Conservation (phyloP, 2,329 filamentous ascomycete species). For the Alternaria sp. region DNA sequence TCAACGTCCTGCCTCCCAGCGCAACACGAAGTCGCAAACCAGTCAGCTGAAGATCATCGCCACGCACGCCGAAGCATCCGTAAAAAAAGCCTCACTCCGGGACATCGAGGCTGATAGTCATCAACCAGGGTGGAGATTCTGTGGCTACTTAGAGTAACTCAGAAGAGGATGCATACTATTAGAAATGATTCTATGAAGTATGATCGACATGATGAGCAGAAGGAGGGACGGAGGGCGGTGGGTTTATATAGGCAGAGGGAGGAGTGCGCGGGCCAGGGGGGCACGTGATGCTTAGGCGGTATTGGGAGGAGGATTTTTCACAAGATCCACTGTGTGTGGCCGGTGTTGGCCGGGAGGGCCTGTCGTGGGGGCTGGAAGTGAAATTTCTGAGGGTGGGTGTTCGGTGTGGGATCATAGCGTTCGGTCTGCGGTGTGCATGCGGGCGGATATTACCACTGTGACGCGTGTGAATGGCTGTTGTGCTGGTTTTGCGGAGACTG, state of each 20-base stretch:
- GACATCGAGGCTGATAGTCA: conserved; percentile 83
- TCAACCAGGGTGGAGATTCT: conserved; percentile 90
- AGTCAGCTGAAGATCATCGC: conserved; percentile 92
- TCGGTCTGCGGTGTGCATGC: neutral
- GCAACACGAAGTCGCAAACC: conserved; percentile 75
- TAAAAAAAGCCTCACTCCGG: conserved; percentile 80
- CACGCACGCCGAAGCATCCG: conserved; percentile 79
- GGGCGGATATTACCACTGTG: neutral
- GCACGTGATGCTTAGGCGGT: conserved; percentile 16
- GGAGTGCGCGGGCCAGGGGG: neutral
- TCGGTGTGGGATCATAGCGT: neutral
- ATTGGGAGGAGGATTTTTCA: neutral
- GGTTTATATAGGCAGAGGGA: neutral
- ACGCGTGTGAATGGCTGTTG: neutral
- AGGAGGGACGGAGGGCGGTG: neutral
- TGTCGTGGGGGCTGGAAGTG: neutral
- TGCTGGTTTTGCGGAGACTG: neutral
- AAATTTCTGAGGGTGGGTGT: neutral
- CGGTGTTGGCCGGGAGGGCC: neutral
- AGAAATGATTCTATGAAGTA: conserved; percentile 67
- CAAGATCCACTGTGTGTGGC: neutral
- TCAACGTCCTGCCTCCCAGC: conserved; percentile 79
- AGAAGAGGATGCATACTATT: conserved; percentile 93
- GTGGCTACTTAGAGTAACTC: conserved; percentile 91
- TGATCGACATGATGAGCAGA: neutral